Conservation (phyloP, 495 filamentous ascomycete genomes). For the Pseudoneurospora amorphoporcata region DNA sequence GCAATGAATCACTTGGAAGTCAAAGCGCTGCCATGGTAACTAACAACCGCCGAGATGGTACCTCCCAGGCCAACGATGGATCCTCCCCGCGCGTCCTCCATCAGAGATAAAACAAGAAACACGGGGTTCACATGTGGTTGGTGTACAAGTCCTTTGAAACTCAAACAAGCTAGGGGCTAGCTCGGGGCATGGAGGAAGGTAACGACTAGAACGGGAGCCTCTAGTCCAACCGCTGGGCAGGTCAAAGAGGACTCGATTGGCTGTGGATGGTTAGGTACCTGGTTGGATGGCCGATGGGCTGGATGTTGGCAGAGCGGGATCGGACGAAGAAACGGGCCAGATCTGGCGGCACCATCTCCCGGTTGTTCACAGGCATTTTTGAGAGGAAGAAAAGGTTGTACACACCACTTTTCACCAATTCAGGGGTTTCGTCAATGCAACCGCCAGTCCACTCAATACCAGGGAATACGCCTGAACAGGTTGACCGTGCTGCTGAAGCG, state of each 20-base stretch:
- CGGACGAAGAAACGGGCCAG: constrained; percentile 5
- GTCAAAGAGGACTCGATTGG: not conserved
- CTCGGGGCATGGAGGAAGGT: constrained; percentile 1
- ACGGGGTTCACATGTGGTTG: constrained; percentile 14
- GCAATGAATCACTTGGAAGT: not conserved
- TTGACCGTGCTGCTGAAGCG: not conserved
- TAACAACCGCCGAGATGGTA: constrained; percentile 1
- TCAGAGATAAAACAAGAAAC: constrained; percentile 6
- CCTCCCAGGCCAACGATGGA: not conserved
- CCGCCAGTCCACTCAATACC: not conserved
- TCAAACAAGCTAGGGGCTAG: constrained; percentile 19
- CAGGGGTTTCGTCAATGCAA: constrained; percentile 9
- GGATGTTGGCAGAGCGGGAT: constrained; percentile 1
- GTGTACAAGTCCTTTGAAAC: constrained; percentile 2
- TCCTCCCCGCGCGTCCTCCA: not conserved
- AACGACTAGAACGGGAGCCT: constrained; percentile 1
- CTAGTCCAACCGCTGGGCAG: constrained; percentile 12
- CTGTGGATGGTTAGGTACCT: not conserved
- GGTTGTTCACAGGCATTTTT: not conserved
- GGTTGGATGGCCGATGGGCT: not conserved
- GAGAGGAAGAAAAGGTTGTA: not conserved
- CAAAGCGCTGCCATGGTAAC: not conserved
- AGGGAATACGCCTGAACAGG: not conserved
- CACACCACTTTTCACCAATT: not conserved
- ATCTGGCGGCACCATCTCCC: constrained; percentile 1